phyloP scores from a whole-genome alignment of 805 yeast genomes.

The Metahyphopichia silvanorum region DNA sequence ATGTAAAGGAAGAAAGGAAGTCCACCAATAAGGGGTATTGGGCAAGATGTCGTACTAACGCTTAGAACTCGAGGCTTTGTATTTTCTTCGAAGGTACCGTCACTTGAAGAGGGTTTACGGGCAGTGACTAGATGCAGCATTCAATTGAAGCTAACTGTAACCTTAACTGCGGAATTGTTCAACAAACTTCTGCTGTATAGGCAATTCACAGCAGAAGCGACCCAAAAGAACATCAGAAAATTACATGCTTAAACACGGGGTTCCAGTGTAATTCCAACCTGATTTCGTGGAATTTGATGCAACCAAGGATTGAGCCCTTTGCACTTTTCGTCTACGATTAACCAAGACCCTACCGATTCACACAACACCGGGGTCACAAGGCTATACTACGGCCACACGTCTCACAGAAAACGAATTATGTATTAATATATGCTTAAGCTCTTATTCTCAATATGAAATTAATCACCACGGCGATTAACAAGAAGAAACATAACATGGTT shows the following conservation, averaged over 20 bases:
- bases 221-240: too few relatives aligned
- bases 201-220: too few relatives aligned
- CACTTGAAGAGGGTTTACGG: constrained; percentile 21
- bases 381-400: background rate
- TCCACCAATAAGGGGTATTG: background rate
- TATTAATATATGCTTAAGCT: constrained; percentile 26
- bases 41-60: background rate
- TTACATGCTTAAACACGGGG: too few relatives aligned
- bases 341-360: background rate
- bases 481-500: constrained; percentile 91
- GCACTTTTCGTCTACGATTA: too few relatives aligned
- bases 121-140: too few relatives aligned
- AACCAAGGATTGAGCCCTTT: too few relatives aligned
- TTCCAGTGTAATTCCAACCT: too few relatives aligned
- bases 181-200: too few relatives aligned
- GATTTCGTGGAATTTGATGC: too few relatives aligned
- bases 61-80: constrained; percentile 29
- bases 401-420: background rate
- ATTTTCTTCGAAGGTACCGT: constrained; percentile 27
- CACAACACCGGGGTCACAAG: too few relatives aligned
- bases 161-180: too few relatives aligned
- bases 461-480: constrained; percentile 88
- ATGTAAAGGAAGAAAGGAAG: constrained; percentile 4
- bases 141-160: too few relatives aligned
- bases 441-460: constrained; percentile 84